Evolutionary conservation across 768 basidiomycete genomes (phyloP).

Genomic region (Tulasnella sp.): DNA sequence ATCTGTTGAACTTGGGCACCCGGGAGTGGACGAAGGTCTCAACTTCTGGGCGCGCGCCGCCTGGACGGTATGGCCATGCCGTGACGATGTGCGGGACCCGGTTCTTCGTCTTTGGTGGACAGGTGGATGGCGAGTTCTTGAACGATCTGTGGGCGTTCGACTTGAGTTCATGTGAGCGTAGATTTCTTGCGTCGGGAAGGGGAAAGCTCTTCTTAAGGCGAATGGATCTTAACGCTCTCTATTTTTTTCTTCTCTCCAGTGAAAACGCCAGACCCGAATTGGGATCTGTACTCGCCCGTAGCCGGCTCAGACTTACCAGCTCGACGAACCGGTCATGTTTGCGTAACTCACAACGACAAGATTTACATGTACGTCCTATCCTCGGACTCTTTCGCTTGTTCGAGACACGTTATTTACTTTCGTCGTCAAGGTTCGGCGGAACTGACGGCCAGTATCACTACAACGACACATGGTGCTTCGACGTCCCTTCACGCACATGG

Average conservation of each 20-base stretch:
- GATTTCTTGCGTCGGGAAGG: conserved; percentile 90
- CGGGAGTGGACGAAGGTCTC: no score
- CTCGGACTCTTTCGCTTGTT: not conserved
- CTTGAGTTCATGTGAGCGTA: conserved; percentile 93
- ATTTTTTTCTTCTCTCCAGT: conserved; percentile 47
- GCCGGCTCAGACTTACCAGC: conserved; percentile 53
- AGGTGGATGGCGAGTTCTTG: conserved; percentile 45
- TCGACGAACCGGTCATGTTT: conserved; percentile 86
- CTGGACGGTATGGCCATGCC: no score
- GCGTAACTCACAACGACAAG: conserved; percentile 75
- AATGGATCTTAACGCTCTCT: conserved; percentile 65
- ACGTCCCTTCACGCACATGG: conserved; percentile 76
- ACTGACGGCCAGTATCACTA: conserved; percentile 99
- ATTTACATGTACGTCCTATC: conserved; percentile 66
- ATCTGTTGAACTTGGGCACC: no score
- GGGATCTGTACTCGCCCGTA: conserved; percentile 71
- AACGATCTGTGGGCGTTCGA: conserved; percentile 74
- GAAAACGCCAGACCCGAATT: conserved; percentile 67
- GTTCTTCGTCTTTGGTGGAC: no score
- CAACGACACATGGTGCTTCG: conserved; percentile 97
- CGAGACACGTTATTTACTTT: not conserved
- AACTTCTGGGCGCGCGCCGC: no score
- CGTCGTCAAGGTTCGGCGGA: conserved; percentile 75
- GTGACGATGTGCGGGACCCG: no score
- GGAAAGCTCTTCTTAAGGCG: conserved; percentile 69